Evolutionary conservation across 495 filamentous ascomycete genomes (phyloP), one percentile per base, ranked within the genome.

Genomic region (Tuber magnatum): DNA sequence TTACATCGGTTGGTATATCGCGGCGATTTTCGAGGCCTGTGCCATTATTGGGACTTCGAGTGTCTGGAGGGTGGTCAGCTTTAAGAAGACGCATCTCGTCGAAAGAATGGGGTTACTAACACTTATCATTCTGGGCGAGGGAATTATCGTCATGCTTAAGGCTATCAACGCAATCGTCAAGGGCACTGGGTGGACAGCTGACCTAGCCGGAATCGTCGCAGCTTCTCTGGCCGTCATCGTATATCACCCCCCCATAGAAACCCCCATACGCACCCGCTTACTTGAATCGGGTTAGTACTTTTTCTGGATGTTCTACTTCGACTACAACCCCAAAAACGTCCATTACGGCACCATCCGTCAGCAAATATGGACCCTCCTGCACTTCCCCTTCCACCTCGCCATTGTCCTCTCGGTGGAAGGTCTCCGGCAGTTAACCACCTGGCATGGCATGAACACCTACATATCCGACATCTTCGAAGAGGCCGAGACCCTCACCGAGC

Each of bases 301-400:
- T 74, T 81, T 91, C 43, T 92, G 88, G 85, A 90, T 91, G 84
- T 86, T 90, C 72, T 92, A 93, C 83, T 92, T 90, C 75, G 91
- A 93, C 81, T 86, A 85, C 74, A 83, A 86, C 73, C 86, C 84
- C 18, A 80, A 84, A 8, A 78, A 86, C 38, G 73, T 78, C 5
- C 84, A 87, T 71, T 86, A 87, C 32, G 88, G 88, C 43, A 88
- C 86, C 44, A 84, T 90, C 74, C 85, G 83, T 39, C 88, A 90
- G 75, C 88, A 90, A 76, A 81, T 88, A 35, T 92, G 91, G 91
- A 85, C 88, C 6, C 85, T 89, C 75, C 82, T 90, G 1, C 91
- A 93, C 83, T 90, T 91, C 80, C 90, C 90, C 16, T 89, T 92
- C 78, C 90, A 93, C 81, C 84, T 92, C 14, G 84, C 87, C 1